phyloP scores from a whole-genome alignment of 2,329 filamentous ascomycete genomes.

The Sporothrix phasma region DNA sequence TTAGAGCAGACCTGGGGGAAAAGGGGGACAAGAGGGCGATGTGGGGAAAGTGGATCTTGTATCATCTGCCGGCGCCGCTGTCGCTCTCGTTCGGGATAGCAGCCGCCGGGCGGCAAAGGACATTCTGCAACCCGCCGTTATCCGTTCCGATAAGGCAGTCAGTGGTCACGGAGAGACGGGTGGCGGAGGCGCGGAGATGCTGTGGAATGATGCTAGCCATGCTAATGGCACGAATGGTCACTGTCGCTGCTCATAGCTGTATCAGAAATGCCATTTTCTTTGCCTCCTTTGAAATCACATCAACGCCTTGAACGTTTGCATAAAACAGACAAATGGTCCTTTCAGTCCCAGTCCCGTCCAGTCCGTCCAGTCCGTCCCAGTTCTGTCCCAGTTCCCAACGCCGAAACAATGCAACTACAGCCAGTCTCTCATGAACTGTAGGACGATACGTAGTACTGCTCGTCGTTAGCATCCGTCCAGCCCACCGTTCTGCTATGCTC shows the following conservation, averaged over 20 bases:
- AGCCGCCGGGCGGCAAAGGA: neutral
- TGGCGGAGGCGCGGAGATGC: neutral
- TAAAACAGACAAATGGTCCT: neutral
- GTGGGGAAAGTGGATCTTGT: slow-evolving; percentile 4
- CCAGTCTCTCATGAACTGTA: slow-evolving; percentile 25
- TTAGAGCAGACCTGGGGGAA: neutral
- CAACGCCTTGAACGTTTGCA: too few relatives aligned
- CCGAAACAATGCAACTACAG: neutral
- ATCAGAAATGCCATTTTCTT: neutral
- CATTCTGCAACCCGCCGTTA: too few relatives aligned
- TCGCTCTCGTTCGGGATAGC: slow-evolving; percentile 1
- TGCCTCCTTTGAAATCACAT: too few relatives aligned
- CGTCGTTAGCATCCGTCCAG: neutral
- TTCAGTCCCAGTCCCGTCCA: neutral
- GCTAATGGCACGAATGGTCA: too few relatives aligned
- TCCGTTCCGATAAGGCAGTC: too few relatives aligned
- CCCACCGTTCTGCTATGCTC: too few relatives aligned
- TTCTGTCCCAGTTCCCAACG: neutral
- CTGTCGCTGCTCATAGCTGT: too few relatives aligned
- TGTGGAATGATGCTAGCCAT: neutral
- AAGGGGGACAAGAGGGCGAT: neutral
- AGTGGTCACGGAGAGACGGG: too few relatives aligned
- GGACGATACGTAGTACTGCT: slow-evolving; percentile 31
- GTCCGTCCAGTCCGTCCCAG: neutral
- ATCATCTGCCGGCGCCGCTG: neutral